phyloP scores from a whole-genome alignment of 2,329 filamentous ascomycete species.

The Neofusicoccum kwambonambiense region DNA sequence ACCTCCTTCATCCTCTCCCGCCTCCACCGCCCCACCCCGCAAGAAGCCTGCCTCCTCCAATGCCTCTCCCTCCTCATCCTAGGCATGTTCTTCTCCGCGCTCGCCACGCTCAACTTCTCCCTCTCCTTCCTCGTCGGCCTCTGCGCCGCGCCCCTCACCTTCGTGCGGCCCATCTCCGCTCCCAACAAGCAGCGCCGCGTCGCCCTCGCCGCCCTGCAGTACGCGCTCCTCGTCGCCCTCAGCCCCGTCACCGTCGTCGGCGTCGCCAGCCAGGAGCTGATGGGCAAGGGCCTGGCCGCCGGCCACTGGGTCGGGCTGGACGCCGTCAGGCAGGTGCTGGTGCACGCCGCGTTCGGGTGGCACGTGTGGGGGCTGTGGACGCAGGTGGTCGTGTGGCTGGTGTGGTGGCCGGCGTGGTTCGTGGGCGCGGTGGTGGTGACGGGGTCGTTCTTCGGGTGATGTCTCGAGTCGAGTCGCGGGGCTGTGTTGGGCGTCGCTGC shows the following conservation, averaged over 20 bases:
- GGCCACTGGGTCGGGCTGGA: conserved; percentile 24
- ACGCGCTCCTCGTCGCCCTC: conserved; percentile 27
- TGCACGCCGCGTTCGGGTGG: conserved; percentile 81
- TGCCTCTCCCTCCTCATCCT: conserved; percentile 90
- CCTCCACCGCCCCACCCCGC: conserved; percentile 56
- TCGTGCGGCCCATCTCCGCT: conserved; percentile 46
- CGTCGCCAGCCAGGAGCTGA: conserved; percentile 26
- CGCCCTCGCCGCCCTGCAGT: conserved; percentile 20
- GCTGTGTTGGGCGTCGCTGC: too few species aligned
- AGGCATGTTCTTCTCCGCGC: conserved; percentile 85
- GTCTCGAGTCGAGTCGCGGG: too few species aligned
- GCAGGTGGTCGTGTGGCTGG: conserved; percentile 84
- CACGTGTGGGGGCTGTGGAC: conserved; percentile 87
- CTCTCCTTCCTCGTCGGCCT: conserved; percentile 83
- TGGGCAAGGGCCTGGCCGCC: conserved; percentile 39
- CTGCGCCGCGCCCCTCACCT: conserved; percentile 75
- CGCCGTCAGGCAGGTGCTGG: conserved; percentile 57
- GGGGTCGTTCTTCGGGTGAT: background rate
- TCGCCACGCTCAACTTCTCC: conserved; percentile 95
- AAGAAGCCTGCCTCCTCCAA: conserved; percentile 77
- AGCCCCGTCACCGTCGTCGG: conserved; percentile 35
- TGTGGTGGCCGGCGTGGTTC: conserved; percentile 94
- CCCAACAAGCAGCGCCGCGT: conserved; percentile 11
- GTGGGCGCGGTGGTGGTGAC: conserved; percentile 47
- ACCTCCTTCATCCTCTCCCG: conserved; percentile 29